Base-by-base conservation (phyloP, 2,329 filamentous ascomycete species). In the Colletotrichum musicola region DNA sequence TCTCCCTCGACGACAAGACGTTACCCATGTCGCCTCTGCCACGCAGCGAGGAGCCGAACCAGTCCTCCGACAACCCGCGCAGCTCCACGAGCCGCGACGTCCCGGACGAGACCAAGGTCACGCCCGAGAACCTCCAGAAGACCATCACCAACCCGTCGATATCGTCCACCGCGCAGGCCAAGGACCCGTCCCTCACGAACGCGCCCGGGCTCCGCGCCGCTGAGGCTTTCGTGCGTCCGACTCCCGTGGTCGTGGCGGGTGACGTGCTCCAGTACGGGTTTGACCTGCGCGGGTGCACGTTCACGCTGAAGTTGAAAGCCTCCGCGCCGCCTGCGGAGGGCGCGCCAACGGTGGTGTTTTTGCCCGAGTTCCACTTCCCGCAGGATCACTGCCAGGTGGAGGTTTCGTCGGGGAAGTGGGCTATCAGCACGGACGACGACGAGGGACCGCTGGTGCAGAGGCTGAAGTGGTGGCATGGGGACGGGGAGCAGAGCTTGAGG, bases 361-460 rank as follows among this genome's bases (percentile, higher is more conserved):
- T 99, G 2, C 96, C 96, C 0, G 93, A 95, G 64, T 98, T 93
- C 76, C 96, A 99, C 80, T 99, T 97, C 77, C 95, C 95, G 1
- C 88, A 89, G 61, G 88, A 91, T 55, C 84, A 88, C 51, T 92
- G 90, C 46, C 86, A 85, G 0, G 90, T 99, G 4, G 87, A 92
- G 62, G 92, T 94, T 30, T 93, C 89, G 58, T 93, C 92, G 0
- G 97, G 97, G 6, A 96, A 95, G 77, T 99, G 95, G 95, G 90
- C 92, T 73, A 93, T 98, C 69, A 90, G 89, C 72, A 87, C 84
- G 5, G 90, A 94, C 69, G 92, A 94, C 64, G 86, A 89, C 9
- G 88, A 92, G 70, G 89, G 88, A 0, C 89, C 89, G 5, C 82
- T 89, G 73, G 83, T 94, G 69, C 95, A 98, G 81, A 88, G 88